Evolutionary conservation across 306 rosid genomes (phyloP).

Genomic region (Begonia masoniana): DNA sequence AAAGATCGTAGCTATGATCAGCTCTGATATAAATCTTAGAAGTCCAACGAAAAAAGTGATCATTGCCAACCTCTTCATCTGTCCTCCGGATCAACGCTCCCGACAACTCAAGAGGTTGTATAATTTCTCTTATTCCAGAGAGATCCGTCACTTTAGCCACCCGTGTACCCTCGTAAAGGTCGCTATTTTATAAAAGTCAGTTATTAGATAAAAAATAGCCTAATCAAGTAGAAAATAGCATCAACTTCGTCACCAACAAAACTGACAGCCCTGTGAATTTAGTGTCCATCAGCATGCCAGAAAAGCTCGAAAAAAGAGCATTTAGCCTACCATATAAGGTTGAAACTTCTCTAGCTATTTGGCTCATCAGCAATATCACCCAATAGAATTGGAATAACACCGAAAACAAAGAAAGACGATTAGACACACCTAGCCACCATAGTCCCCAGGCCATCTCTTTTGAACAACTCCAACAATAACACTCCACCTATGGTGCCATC

Average conservation of each 20-base stretch:
- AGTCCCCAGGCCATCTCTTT: constrained; percentile 98
- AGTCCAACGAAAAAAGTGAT: not conserved
- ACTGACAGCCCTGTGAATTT: no score
- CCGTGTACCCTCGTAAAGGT: constrained; percentile 94
- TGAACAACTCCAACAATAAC: constrained; percentile 79
- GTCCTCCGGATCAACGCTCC: constrained; percentile 75
- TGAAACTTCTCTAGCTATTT: no score
- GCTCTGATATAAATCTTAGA: no score
- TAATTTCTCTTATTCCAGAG: constrained; percentile 55
- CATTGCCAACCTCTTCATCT: constrained; percentile 55
- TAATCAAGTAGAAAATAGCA: not conserved
- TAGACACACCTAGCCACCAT: constrained; percentile 89
- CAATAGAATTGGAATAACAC: no score
- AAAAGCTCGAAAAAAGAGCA: no score
- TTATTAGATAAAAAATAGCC: not conserved
- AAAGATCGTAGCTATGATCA: no score
- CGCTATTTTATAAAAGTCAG: constrained; percentile 33
- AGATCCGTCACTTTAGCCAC: constrained; percentile 57
- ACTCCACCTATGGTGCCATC: constrained; percentile 94
- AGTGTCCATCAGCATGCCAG: no score
- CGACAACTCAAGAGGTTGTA: constrained; percentile 62
- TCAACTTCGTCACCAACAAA: no score
- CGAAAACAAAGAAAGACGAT: not conserved
- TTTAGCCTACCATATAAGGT: no score
- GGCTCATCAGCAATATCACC: no score